Percentiles rank a stretch among this genome's conserved stretches.
Conservation (phyloP, 805 yeast genomes). For the Wickerhamiella azyma region DNA sequence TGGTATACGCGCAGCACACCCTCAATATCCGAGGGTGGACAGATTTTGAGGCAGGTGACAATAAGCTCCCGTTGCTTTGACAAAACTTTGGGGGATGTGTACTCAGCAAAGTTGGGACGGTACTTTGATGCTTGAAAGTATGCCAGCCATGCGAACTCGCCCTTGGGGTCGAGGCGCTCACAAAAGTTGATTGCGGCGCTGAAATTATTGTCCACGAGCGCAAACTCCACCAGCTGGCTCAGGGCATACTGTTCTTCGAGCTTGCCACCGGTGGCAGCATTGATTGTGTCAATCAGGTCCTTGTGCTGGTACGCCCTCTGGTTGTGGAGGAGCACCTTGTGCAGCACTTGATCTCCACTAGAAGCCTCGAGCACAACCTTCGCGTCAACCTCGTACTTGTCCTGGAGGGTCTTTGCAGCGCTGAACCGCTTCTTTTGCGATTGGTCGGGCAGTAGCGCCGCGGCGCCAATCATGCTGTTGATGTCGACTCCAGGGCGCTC, state of each 20-base stretch:
- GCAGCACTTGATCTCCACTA: constrained; percentile 20
- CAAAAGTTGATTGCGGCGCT: constrained; percentile 36
- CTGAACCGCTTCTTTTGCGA: background rate
- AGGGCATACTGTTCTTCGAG: constrained; percentile 8
- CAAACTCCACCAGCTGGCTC: constrained; percentile 44
- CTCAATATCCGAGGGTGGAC: constrained; percentile 4
- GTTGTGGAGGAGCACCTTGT: constrained; percentile 23
- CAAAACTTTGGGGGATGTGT: background rate
- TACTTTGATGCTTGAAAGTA: constrained; percentile 62
- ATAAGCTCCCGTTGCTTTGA: constrained; percentile 4
- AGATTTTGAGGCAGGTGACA: constrained; percentile 2
- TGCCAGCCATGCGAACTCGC: constrained; percentile 44
- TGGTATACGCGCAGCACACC: background rate
- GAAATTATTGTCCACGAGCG: constrained; percentile 51
- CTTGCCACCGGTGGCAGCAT: background rate
- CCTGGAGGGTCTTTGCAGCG: background rate
- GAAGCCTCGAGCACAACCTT: constrained; percentile 8
- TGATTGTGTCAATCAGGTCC: constrained; percentile 16
- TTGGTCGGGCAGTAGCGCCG: background rate
- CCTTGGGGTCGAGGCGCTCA: constrained; percentile 18
- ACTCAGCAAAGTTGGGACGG: constrained; percentile 33
- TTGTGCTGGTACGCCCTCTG: constrained; percentile 20
- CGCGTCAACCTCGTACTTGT: constrained; percentile 12
- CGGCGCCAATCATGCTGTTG: background rate
- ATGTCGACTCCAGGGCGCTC: background rate